Conservation (phyloP, 2,329 filamentous ascomycete genomes). For the Blastomyces silverae region DNA sequence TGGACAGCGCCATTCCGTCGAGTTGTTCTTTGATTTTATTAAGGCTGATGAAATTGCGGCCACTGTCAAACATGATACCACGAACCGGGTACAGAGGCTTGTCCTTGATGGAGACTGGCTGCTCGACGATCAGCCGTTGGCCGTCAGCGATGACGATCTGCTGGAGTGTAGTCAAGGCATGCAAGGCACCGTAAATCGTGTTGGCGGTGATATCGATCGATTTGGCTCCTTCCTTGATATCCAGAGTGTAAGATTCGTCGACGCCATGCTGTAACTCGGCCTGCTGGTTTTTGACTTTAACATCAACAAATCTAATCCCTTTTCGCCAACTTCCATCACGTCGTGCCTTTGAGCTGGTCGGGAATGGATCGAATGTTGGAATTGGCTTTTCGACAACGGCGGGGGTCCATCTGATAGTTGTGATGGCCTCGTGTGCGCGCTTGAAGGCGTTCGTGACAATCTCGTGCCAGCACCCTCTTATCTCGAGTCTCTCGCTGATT, state of each 20-base stretch:
- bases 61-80: constrained; percentile 51
- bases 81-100: constrained; percentile 49
- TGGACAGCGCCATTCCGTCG: constrained; percentile 50
- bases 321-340: constrained; percentile 25
- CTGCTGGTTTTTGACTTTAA: constrained; percentile 42
- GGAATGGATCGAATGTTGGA: constrained; percentile 47
- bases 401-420: constrained; percentile 49
- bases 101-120: constrained; percentile 48
- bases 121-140: constrained; percentile 45
- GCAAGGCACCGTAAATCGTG: constrained; percentile 50
- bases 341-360: constrained; percentile 34
- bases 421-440: constrained; percentile 46
- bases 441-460: constrained; percentile 46
- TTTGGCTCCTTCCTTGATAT: constrained; percentile 37
- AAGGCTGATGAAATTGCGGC: constrained; percentile 49
- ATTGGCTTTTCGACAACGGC: constrained; percentile 49
- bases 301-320: constrained; percentile 40
- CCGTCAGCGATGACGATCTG: constrained; percentile 49
- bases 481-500: constrained; percentile 35
- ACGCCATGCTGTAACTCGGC: constrained; percentile 51
- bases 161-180: constrained; percentile 53
- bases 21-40: constrained; percentile 50
- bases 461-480: constrained; percentile 35
- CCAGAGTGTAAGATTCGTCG: constrained; percentile 51
- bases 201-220: constrained; percentile 44